Base-by-base conservation (phyloP, 306 rosid species). In the Neltuma alba region DNA sequence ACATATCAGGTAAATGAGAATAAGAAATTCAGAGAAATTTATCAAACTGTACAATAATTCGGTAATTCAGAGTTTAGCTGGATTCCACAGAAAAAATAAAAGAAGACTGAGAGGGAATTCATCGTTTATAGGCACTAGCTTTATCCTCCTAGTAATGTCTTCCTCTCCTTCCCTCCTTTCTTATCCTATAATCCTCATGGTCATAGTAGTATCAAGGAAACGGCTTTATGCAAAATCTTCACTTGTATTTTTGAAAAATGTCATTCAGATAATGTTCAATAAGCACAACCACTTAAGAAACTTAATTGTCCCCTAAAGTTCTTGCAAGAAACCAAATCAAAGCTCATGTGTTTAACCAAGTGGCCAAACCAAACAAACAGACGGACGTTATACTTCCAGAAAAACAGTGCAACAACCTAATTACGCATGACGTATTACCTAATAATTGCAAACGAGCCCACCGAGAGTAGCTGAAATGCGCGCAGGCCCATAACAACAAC, bases 181-280 rank as follows among this genome's bases (percentile, higher is more conserved):
- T 75, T 50, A 4, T 20, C 66, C 66, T 70, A 61, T 71, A 79
- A 27, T 37, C 62, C 54, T 30, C 50, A 54, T 14, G 69, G 40
- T 9, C 62, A 33, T 13, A 52, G 23, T 15, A 30, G 54, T n/a
- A 50, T 27, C 21, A 28, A 16, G 5, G 20, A 74, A 50, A 57
- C 28, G 38, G 31, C 30, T 33, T 30, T 38, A 30, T 54, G 68
- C 37, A 77, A 27, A 38, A 15, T 27, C 9, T 36, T 18, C 72
- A 52, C 31, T 14, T 2, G 8, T 12, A 30, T 13, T 9, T 18
- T 4, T 3, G 10, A 28, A 28, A 60, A 60, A 13, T 60, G 16
- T 30, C 68, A 62, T 61, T 61, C 66, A 48, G 55, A 41, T 47
- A 62, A 63, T 33, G 7, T 42, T 30, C 28, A 38, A 33, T 2